phyloP scores from a whole-genome alignment of 176 grass and related monocot species.

The Avena atlantica region DNA sequence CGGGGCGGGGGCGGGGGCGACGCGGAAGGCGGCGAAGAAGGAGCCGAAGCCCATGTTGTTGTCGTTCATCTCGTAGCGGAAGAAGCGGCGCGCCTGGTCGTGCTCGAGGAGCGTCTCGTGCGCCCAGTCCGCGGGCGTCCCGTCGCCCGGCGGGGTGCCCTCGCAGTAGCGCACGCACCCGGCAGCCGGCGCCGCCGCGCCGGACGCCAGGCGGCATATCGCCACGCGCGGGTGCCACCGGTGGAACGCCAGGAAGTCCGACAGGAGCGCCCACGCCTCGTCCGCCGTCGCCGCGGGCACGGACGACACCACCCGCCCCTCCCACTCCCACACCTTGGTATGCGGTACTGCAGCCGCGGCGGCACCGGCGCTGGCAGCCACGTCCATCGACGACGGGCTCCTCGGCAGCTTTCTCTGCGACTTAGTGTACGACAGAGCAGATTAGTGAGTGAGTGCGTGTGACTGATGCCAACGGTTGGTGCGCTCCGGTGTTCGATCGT shows the following conservation, averaged over 20 bases:
- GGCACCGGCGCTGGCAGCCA: background rate
- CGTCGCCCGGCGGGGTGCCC: slow-evolving; percentile 27
- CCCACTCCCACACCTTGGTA: slow-evolving; percentile 49
- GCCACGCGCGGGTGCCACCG: slow-evolving; percentile 72
- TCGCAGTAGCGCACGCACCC: slow-evolving; percentile 84
- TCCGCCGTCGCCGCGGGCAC: slow-evolving; percentile 52
- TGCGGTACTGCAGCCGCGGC: background rate
- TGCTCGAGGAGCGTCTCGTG: slow-evolving; percentile 81
- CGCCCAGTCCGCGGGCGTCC: slow-evolving; percentile 57
- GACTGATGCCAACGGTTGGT: too few relatives aligned
- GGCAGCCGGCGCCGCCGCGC: slow-evolving; percentile 1
- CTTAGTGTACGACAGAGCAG: background rate
- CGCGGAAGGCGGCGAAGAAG: slow-evolving; percentile 68
- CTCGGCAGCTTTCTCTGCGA: background rate
- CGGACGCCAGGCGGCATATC: slow-evolving; percentile 45
- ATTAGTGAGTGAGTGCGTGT: background rate
- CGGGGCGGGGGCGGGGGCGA: background rate
- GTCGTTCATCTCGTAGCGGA: slow-evolving; percentile 89
- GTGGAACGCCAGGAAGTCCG: slow-evolving; percentile 76
- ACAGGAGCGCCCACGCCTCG: slow-evolving; percentile 78
- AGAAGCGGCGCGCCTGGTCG: slow-evolving; percentile 54
- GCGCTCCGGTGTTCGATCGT: background rate
- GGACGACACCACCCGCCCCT: slow-evolving; percentile 50
- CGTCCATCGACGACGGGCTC: background rate
- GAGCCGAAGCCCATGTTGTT: slow-evolving; percentile 84